These are phyloP conservation scores for barley (Hordeum vulgare) DNA, from an alignment of 176 grass and related monocot species.

Conservation along the genomic window MorexV3_pseudomolecules_assembly NC_058520.1:114086610-114087109, in stretches of 20 bases:
- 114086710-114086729: background rate
- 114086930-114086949: slow-evolving; percentile 21
- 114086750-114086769: background rate
- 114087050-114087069: background rate
- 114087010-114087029: background rate
- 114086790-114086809: background rate
- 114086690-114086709: background rate
- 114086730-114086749: background rate
- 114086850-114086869: slow-evolving; percentile 14
- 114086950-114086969: background rate
- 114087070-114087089: background rate
- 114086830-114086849: slow-evolving; percentile 1
- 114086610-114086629: background rate
- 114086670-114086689: background rate
- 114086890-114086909: background rate
- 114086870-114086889: slow-evolving; percentile 20
- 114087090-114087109: background rate
- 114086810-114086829: background rate
- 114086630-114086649: background rate
- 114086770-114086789: background rate
- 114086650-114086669: background rate
- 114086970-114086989: background rate
- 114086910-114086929: background rate
- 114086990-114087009: slow-evolving; percentile 25
- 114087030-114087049: no score